phyloP scores from a whole-genome alignment of 257 asterid species.

The Anisodus tanguticus region DNA sequence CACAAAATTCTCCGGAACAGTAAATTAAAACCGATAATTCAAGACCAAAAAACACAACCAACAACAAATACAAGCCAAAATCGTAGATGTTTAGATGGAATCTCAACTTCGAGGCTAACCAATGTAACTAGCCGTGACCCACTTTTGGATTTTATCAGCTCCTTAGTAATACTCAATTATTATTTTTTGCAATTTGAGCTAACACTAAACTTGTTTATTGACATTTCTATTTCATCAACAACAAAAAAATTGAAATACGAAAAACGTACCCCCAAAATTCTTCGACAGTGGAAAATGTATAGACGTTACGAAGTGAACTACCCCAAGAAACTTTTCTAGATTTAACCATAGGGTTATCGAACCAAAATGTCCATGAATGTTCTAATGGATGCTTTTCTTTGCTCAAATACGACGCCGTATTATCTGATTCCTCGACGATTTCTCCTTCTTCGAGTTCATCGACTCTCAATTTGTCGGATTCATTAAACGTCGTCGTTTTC shows the following conservation, averaged over 20 bases:
- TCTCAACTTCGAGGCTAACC: neutral
- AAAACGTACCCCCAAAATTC: conserved; percentile 49
- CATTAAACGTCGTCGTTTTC: conserved; percentile 26
- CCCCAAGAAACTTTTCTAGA: conserved; percentile 43
- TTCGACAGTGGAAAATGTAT: conserved; percentile 54
- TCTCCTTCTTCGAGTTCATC: conserved; percentile 30
- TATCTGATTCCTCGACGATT: neutral
- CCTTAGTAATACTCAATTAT: neutral
- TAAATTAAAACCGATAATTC: neutral
- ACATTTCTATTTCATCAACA: neutral
- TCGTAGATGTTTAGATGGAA: neutral
- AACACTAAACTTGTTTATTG: neutral
- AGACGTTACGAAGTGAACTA: conserved; percentile 38
- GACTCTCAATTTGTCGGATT: neutral
- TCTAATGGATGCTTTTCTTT: conserved; percentile 40
- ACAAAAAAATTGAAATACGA: neutral
- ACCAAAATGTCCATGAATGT: conserved; percentile 50
- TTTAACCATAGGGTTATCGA: conserved; percentile 39
- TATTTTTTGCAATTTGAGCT: neutral
- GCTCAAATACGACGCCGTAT: too few relatives aligned
- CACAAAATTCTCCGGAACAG: neutral
- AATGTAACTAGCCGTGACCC: neutral
- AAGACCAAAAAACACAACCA: neutral
- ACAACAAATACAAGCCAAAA: neutral
- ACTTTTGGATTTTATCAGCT: neutral